Base-by-base conservation (phyloP, 805 yeast genomes). In the Schwanniomyces vanrijiae region DNA sequence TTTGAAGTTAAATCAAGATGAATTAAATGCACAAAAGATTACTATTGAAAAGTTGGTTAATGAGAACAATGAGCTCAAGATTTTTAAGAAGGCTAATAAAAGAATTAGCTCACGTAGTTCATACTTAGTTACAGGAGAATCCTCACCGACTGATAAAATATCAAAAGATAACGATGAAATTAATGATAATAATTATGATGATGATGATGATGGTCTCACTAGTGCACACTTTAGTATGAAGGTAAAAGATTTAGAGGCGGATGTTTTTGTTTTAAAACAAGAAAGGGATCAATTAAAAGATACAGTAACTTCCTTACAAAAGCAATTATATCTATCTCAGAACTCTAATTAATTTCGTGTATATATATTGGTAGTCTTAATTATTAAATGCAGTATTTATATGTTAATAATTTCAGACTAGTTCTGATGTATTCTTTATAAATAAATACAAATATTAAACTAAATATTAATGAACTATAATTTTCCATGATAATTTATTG, bases 161-260 rank as follows among this genome's bases (percentile, higher is more conserved):
- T 69, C 59, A 38, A 70, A 59, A n/a, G 52, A 42, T 16, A 37
- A 19, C 5, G 20, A 48, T 38, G 48, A 44, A 16, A 52, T 35
- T n/a, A 56, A 41, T 6, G 53, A 48, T 20, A 54, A 48, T 16
- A 37, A 20, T 37, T 21, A 37, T 14, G 39, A 37, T 37, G 60
- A 55, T 18, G 65, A 61, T 21, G 67, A 60, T 13, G 64, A 54
- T 5, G 65, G 54, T 11, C 63, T 73, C 34, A 63, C 56, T 22
- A 68, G 57, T 43, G 78, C 87, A 40, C 90, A 86, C 53, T 87
- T 78, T 58, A 86, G 83, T 51, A 76, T 89, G 71, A 87, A 84
- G 65, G 77, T 90, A 38, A 83, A 87, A 56, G 96, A 90, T 56
- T 69, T 90, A 55, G 88, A 88, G 58, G 96, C 96, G 3, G 96